phyloP scores from a whole-genome alignment of 306 rosid species.

The Glycine tomentella region DNA sequence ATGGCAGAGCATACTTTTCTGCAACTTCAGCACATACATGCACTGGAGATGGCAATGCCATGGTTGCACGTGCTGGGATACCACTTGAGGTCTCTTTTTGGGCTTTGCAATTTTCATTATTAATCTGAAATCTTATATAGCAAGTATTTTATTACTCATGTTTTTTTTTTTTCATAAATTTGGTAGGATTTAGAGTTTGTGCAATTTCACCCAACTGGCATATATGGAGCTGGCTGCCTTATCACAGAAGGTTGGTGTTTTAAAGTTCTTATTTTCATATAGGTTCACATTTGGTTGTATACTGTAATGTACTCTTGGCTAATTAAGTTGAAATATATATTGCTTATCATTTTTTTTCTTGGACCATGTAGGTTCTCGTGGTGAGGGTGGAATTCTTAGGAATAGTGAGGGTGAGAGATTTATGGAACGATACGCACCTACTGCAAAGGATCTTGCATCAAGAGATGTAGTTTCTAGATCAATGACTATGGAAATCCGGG shows the following conservation, averaged over 20 bases:
- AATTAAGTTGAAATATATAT: constrained; percentile 3
- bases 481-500: constrained; percentile 96
- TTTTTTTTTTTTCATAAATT: constrained; percentile 35
- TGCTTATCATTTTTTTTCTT: constrained; percentile 42
- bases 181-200: constrained; percentile 94
- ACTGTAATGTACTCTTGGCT: neutral
- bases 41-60: constrained; percentile 97
- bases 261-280: constrained; percentile 8
- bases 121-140: constrained; percentile 22
- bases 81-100: constrained; percentile 74
- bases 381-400: constrained; percentile 98
- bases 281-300: constrained; percentile 28
- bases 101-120: constrained; percentile 25
- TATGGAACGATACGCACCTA: constrained; percentile 99
- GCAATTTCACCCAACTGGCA: constrained; percentile 97
- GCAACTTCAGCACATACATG: constrained; percentile 98
- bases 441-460: constrained; percentile 98
- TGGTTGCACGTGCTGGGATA: constrained; percentile 95
- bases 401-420: constrained; percentile 97
- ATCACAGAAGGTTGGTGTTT: constrained; percentile 84
- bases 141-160: constrained; percentile 12
- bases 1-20: constrained; percentile 85
- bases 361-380: constrained; percentile 82
- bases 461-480: constrained; percentile 94
- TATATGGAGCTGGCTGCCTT: constrained; percentile 98